Percentiles rank a stretch among this genome's conserved stretches.
phyloP scores from a whole-genome alignment of 495 filamentous ascomycete genomes.

The Aspergillus kassunensis region DNA sequence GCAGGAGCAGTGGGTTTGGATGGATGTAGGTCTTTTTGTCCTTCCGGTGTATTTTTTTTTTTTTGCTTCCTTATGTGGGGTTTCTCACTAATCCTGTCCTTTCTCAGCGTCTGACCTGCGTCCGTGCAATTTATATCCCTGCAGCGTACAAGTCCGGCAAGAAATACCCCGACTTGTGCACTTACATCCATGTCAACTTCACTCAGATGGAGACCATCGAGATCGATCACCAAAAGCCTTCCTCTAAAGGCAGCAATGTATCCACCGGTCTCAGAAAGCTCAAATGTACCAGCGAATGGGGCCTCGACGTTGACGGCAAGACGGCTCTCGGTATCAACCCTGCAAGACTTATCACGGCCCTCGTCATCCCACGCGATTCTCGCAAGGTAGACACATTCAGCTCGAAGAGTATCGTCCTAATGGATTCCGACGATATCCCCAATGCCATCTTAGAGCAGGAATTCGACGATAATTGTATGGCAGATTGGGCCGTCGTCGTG shows the following conservation, averaged over 20 bases:
- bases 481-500: neutral
- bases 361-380: neutral
- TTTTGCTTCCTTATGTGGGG: neutral
- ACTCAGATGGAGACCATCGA: neutral
- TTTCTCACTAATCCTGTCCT: too few relatives aligned
- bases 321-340: neutral
- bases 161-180: neutral
- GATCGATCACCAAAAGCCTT: neutral
- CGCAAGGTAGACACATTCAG: neutral
- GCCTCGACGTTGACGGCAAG: too few relatives aligned
- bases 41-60: too few relatives aligned
- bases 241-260: neutral
- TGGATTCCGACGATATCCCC: neutral
- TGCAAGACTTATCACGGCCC: neutral
- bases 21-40: neutral
- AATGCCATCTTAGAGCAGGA: neutral
- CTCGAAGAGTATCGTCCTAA: neutral
- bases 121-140: too few relatives aligned
- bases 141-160: neutral
- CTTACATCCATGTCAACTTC: neutral
- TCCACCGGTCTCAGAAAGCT: too few relatives aligned
- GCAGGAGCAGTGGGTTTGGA: conserved; percentile 1
- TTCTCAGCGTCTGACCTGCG: too few relatives aligned
- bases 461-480: neutral
- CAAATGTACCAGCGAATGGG: too few relatives aligned